Conservation (phyloP, 2,329 filamentous ascomycete genomes). For the Trichoderma polysporum region DNA sequence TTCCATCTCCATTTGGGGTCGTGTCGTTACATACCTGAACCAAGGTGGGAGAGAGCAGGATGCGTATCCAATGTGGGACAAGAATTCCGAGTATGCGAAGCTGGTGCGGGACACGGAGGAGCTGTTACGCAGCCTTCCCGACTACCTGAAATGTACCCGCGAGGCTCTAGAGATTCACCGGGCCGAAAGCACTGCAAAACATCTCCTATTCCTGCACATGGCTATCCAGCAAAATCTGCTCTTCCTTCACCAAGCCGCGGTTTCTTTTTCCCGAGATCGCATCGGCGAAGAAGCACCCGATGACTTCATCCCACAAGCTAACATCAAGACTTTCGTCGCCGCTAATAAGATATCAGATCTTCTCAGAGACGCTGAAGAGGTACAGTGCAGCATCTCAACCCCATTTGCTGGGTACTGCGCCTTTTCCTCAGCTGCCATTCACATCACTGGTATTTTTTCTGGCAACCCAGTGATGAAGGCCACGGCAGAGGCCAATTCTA, state of each 20-base stretch:
- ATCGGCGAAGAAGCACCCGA: conserved; percentile 70
- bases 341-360: conserved; percentile 85
- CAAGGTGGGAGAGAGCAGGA: conserved; percentile 83
- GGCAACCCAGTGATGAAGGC: conserved; percentile 74
- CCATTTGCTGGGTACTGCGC: conserved; percentile 95
- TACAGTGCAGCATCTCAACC: conserved; percentile 70
- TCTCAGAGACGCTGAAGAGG: conserved; percentile 72
- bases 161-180: conserved; percentile 85
- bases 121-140: conserved; percentile 68
- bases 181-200: conserved; percentile 81
- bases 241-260: conserved; percentile 85
- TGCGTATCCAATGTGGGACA: conserved; percentile 73
- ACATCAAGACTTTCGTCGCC: conserved; percentile 73
- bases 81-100: conserved; percentile 71
- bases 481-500: conserved; percentile 78
- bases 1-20: conserved; percentile 83
- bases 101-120: conserved; percentile 71
- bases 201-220: conserved; percentile 91
- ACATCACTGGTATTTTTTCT: conserved; percentile 88
- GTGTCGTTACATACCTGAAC: conserved; percentile 85
- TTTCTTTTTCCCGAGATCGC: conserved; percentile 66
- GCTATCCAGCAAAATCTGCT: conserved; percentile 85
- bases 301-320: conserved; percentile 73
- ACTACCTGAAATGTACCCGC: conserved; percentile 67
- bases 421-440: conserved; percentile 90